Base-by-base conservation (phyloP, 1,284 basidiomycete genomes). In the Apiotrichum domesticum region DNA sequence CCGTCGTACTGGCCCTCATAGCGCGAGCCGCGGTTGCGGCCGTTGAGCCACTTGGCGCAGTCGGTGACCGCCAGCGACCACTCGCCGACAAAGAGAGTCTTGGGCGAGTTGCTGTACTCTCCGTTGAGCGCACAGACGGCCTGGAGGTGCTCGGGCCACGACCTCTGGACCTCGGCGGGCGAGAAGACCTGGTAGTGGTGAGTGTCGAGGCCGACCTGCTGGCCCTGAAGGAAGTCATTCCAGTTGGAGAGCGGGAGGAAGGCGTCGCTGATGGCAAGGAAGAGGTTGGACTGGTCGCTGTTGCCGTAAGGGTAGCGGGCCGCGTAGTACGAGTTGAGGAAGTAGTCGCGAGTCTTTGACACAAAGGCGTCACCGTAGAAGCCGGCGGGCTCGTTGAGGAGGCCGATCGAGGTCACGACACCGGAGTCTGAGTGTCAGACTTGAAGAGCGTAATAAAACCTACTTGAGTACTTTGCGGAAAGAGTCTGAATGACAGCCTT, bases 121-220 rank as follows among this genome's bases (percentile, higher is more conserved):
- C 72, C 71, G 8, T 74, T 79, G 51, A 79, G 75, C 53, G 61
- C 63, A 70, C 90, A 93, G 5, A 86, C 74, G 54, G 76, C 63
- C 61, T 65, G 37, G 52, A 93, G 85, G 66, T 92, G 89, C 60
- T 86, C 71, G 54, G 81, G 78, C 60, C 80, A 79, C 35, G 82
- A 77, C 42, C 83, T 80, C 34, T 76, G 69, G 9, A 87, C 77
- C 68, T 85, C 82, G 9, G 70, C 69, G 64, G 83, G 77, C 64
- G 82, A 84, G 76, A 90, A 90, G 52, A 89, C 83, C 69, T 89
- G 87, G 69, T 91, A 90, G 74, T 86, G 81, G 74, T 91, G 88
- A 80, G 59, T 89, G 75, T 96, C 93, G 76, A 96, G 81, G 32
- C 86, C 82, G 33, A 94, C 90, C 39, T 84, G 84, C 52, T 78